Base-by-base conservation (phyloP, 2,329 filamentous ascomycete species). In the Apiospora malaysiana region DNA sequence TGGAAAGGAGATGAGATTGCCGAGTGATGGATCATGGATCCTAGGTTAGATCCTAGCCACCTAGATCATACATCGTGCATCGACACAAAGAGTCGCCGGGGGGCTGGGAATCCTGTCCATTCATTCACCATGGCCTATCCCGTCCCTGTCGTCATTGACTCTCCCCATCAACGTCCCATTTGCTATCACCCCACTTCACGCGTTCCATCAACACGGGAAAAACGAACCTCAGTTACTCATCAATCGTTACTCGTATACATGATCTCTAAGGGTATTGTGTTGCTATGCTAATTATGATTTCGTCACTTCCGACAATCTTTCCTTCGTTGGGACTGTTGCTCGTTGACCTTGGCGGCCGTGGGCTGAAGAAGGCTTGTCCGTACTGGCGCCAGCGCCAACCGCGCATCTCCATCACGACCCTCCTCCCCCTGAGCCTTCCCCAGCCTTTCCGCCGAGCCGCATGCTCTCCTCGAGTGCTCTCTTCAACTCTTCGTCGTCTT, bases 401-500 rank as follows among this genome's bases (percentile, higher is more conserved):
- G n/a, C 70, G 21, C 67, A 68, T 3, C 72, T 32, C 18, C 18
- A n/a, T 9, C 32, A 4, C 42, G 42, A 16, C 18, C 40, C 42
- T 9, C 40, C 42, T 9, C 59, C 21, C 42, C 69, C 69, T 12
- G 71, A 72, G 23, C 71, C 46, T 47, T 72, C 71, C n/a, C 71
- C 69, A 27, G 68, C 25, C 47, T 69, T 69, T 10, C 68, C 68
- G 18, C 25, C 68, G 16, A 59, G 37, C 43, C 46, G 73, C 73
- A 78, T 74, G 45, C 78, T 80, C 70, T 78, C 78, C 56, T 78
- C 76, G 16, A 80, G 49, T 7, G 76, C 78, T 1, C 75, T 72
- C 45, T 71, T 73, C 27, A 80, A 68, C 46, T 78, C 75, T 32
- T 79, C 76, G 18, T 77, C 75, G 1, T 76, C 74, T 0, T 77